Conservation (phyloP, 1,284 basidiomycete genomes). For the Prillingera fragicola region DNA sequence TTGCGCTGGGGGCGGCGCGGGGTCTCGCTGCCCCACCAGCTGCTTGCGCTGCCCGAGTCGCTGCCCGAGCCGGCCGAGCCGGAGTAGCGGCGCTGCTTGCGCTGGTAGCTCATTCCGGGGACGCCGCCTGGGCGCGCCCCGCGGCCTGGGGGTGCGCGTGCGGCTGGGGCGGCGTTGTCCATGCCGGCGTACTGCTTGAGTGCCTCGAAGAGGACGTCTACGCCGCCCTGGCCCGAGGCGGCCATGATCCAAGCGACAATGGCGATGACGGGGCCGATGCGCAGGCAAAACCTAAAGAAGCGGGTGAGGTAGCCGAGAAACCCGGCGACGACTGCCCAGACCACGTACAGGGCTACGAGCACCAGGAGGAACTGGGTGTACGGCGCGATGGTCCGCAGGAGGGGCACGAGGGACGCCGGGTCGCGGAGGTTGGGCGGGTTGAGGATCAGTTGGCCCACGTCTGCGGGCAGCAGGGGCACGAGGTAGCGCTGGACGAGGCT, state of each 20-base stretch:
- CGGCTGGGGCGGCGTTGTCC: not conserved
- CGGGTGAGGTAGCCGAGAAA: slow-evolving; percentile 35
- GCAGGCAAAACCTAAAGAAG: slow-evolving; percentile 37
- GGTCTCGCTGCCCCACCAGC: no score
- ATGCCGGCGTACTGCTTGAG: slow-evolving; percentile 37
- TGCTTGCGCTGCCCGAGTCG: no score
- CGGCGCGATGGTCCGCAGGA: slow-evolving; percentile 29
- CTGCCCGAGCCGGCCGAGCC: not conserved
- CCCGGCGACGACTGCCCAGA: slow-evolving; percentile 32
- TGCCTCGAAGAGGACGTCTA: slow-evolving; percentile 34
- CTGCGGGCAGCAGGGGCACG: slow-evolving; percentile 28
- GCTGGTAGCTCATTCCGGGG: not conserved
- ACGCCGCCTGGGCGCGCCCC: not conserved
- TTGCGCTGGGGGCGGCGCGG: no score
- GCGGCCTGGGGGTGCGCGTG: not conserved
- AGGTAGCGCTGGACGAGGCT: slow-evolving; percentile 20
- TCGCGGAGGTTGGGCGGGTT: slow-evolving; percentile 34
- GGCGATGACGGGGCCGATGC: slow-evolving; percentile 38
- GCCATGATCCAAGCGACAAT: slow-evolving; percentile 42
- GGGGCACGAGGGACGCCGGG: slow-evolving; percentile 33
- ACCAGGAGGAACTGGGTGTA: slow-evolving; percentile 36
- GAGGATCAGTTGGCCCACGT: slow-evolving; percentile 25
- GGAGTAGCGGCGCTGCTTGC: not conserved
- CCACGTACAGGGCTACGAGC: slow-evolving; percentile 36
- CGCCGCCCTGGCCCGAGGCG: slow-evolving; percentile 37